Conservation (phyloP, 2,329 filamentous ascomycete genomes). For the Aspergillus sp. region DNA sequence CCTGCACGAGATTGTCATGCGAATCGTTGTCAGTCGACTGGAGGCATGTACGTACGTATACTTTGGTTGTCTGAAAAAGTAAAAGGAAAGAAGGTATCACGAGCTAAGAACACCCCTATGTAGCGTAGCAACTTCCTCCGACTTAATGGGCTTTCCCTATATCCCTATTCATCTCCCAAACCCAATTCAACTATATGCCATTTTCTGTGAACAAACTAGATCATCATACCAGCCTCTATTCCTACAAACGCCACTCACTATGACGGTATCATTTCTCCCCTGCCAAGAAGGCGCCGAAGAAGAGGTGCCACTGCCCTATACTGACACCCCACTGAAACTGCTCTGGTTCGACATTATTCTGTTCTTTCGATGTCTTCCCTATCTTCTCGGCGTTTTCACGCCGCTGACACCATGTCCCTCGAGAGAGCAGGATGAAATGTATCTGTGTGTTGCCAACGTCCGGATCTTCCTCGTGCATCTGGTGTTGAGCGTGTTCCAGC, state of each 20-base stretch:
- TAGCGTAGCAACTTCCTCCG: neutral
- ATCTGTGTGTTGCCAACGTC: slow-evolving; percentile 56
- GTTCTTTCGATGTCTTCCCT: slow-evolving; percentile 29
- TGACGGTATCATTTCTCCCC: slow-evolving; percentile 7
- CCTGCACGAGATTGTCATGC: neutral
- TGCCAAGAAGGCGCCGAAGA: slow-evolving; percentile 11
- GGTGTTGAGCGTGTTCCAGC: slow-evolving; percentile 59
- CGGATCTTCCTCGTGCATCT: slow-evolving; percentile 57
- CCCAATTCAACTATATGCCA: neutral
- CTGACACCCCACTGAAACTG: slow-evolving; percentile 38
- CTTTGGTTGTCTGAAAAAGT: no score
- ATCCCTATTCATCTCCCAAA: neutral
- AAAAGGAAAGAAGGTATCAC: neutral
- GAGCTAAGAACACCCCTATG: neutral
- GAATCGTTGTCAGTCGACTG: neutral
- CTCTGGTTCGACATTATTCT: slow-evolving; percentile 40
- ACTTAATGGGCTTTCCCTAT: neutral
- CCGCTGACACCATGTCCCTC: slow-evolving; percentile 55
- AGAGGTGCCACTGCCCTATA: slow-evolving; percentile 32
- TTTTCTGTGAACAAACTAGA: no score
- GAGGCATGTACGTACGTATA: no score
- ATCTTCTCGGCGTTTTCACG: slow-evolving; percentile 59
- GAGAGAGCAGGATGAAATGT: slow-evolving; percentile 61
- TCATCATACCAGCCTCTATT: neutral
- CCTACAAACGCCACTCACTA: neutral